Evolutionary conservation across 306 rosid species (phyloP).

Genomic region (Vigna mungo): DNA sequence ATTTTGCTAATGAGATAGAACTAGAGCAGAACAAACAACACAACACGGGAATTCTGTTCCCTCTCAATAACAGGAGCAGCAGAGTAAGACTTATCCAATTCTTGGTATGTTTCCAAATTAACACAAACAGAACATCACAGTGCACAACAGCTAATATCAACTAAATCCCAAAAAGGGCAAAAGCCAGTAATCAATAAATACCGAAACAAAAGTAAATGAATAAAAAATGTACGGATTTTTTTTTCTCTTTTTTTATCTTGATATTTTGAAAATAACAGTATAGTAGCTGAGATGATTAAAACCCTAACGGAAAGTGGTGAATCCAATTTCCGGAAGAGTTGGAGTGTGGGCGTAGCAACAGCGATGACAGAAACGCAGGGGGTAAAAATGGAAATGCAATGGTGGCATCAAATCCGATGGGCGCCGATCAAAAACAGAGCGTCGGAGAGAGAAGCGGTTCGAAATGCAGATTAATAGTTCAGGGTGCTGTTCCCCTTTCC

Average conservation of each 20-base stretch:
- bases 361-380: conserved; percentile 40
- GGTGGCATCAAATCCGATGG: conserved; percentile 36
- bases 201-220: conserved; percentile 47
- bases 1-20: conserved; percentile 2
- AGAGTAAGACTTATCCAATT: conserved; percentile 18
- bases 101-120: conserved; percentile 6
- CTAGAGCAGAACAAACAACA: conserved; percentile 17
- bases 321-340: conserved; percentile 49
- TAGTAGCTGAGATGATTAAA: conserved; percentile 41
- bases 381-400: conserved; percentile 33
- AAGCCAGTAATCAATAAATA: background rate
- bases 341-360: conserved; percentile 53
- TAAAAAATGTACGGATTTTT: background rate
- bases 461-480: background rate
- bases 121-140: conserved; percentile 14
- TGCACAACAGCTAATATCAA: conserved; percentile 5
- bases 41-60: conserved; percentile 31
- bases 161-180: background rate
- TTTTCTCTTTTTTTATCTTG: background rate
- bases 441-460: conserved; percentile 28
- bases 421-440: conserved; percentile 54
- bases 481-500: background rate
- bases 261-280: background rate
- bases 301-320: conserved; percentile 49
- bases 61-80: conserved; percentile 1